phyloP scores from a whole-genome alignment of 805 yeast species.

The Jamesozyma jinghongensis region DNA sequence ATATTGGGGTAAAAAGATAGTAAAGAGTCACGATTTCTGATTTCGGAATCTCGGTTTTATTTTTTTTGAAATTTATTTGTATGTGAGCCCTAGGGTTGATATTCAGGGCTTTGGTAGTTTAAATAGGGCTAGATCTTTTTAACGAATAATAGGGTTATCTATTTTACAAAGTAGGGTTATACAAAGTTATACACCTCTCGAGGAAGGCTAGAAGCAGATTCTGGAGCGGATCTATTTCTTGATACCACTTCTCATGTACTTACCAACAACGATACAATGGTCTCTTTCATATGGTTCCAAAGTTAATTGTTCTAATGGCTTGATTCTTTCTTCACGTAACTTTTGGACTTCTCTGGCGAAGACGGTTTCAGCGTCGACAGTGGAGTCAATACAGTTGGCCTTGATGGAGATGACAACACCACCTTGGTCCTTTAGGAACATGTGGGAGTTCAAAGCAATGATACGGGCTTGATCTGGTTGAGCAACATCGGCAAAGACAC shows the following conservation, averaged over 20 bases:
- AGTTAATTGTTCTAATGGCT: conserved; percentile 97
- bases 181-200: neutral
- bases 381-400: conserved; percentile 99
- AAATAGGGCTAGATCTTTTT: too few relatives aligned
- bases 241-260: conserved; percentile 84
- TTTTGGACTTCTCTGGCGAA: conserved; percentile 99
- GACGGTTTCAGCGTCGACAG: conserved; percentile 98
- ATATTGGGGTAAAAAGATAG: too few relatives aligned
- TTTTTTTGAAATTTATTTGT: too few relatives aligned
- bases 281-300: conserved; percentile 99
- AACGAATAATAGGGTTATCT: conserved; percentile 1
- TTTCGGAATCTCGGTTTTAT: too few relatives aligned
- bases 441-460: conserved; percentile 94
- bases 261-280: conserved; percentile 97
- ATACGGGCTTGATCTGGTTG: conserved; percentile 99
- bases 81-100: too few relatives aligned
- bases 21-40: too few relatives aligned
- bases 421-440: conserved; percentile 97
- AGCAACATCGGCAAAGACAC: conserved; percentile 98
- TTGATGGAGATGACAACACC: conserved; percentile 97
- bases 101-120: too few relatives aligned
- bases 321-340: conserved; percentile 96
- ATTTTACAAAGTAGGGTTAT: conserved; percentile 2
- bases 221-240: too few relatives aligned
- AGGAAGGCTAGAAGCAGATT: too few relatives aligned